Percentiles rank a stretch among this genome's conserved stretches.
These are phyloP conservation scores for Excoecaria cochinchinensis DNA, from an alignment of 345 rosid genomes.

Conservation along the genomic window DNA sequence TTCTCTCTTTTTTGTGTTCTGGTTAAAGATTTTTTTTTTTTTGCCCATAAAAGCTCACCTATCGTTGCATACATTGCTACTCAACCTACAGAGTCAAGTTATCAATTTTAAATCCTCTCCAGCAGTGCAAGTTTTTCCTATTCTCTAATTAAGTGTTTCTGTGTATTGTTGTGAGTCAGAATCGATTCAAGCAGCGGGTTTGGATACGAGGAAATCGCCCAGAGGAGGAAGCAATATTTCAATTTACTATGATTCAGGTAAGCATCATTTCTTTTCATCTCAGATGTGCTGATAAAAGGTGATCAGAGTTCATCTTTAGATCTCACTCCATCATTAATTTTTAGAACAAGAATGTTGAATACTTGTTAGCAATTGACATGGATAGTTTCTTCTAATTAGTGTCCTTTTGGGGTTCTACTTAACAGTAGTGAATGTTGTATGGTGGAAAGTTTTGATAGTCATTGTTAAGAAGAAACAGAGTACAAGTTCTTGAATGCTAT, in stretches of 20 bases:
- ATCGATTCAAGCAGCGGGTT: slow-evolving; percentile 79
- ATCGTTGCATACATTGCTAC: neutral
- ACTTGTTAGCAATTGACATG: neutral
- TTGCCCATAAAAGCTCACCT: neutral
- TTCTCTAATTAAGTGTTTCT: neutral
- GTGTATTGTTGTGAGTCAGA: slow-evolving; percentile 34
- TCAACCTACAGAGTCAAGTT: neutral
- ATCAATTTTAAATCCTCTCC: no score
- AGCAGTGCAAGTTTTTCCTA: neutral
- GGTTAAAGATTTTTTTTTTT: neutral
- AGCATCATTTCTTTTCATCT: slow-evolving; percentile 15
- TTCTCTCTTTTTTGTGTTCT: neutral
- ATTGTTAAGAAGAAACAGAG: neutral
- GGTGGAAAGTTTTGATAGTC: neutral
- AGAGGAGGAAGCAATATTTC: slow-evolving; percentile 84
- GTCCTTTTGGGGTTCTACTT: neutral
- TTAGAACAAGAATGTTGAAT: neutral
- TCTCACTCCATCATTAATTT: neutral
- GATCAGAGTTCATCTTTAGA: neutral
- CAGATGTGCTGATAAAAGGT: neutral
- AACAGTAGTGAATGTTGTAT: neutral
- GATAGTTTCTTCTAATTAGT: neutral
- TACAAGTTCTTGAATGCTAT: neutral
- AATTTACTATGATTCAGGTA: slow-evolving; percentile 91
- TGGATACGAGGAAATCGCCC: slow-evolving; percentile 89